Evolutionary conservation across 1,139 yeast species (phyloP), one percentile per base, ranked within the genome.

Genomic region (Zygoascus meyerae): DNA sequence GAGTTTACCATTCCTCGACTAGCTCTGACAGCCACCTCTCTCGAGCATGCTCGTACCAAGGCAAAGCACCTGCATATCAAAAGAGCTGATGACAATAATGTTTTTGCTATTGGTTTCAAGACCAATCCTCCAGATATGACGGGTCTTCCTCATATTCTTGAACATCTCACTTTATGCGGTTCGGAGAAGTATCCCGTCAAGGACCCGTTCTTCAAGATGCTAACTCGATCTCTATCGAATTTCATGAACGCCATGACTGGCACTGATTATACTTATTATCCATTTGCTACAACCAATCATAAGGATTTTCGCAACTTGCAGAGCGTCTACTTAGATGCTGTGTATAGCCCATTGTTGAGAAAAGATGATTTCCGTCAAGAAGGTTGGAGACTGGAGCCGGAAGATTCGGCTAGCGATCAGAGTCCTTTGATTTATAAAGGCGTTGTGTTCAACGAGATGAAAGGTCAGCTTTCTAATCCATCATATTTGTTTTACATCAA

Each of bases 191-290:
- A 78, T 64, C 97, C 97, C 0, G 97, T 92, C 2, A 74, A 97
- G 56, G 98, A 92, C 66, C 98, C 99, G 2, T 92, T 92, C 66
- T 94, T 92, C 75, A 90, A 92, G 65, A 92, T 92, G 98, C 73
- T 92, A 49, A 92, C 90, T 62, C 71, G 97, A 56, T 69, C 87
- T 14, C 70, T 92, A 59, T 83, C 97, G 35, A 92, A 87, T 64
- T 92, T 89, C 66, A 92, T 92, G 99, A 92, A 92, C 64, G 99
- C 99, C 11, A 86, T 92, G 96, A 92, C 99, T 0, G 98, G 95
- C 14, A 90, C 86, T 56, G 97, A 92, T 65, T 89, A 87, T 61
- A 92, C 98, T 0, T 90, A 82, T 64, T 92, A 86, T 59, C 98
- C 99, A 3, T 92, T 92, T 72, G 89, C 97, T 18, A 92, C 98